Base-by-base conservation (phyloP, 495 filamentous ascomycete species). In the Penicillium subrubescens region DNA sequence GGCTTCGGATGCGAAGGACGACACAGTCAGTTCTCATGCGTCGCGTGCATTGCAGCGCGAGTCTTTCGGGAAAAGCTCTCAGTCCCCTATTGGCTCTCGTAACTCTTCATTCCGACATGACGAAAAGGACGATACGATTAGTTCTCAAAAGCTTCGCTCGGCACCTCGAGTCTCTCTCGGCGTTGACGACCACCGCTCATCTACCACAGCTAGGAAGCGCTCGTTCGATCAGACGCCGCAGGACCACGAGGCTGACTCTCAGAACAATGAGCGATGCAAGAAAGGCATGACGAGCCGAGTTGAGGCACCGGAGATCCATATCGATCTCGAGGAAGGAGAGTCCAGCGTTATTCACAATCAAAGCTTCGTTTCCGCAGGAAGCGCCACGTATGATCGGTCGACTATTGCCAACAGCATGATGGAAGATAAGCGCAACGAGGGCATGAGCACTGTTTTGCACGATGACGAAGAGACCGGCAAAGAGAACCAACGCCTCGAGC, bases 371-470 rank as follows among this genome's bases (percentile, higher is more conserved):
- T 73, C 75, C 10, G 60, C 54, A 35, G 34, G 59, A 0, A 69
- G 61, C 59, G 64, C 62, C 10, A 55, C 51, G 6, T 59, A 68
- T n/a, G 67, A 72, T 43, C 65, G 56, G 12, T 74, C 71, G 23
- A 59, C 67, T 5, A 72, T 74, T 12, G 74, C 59, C 37, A 77
- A 73, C 43, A 80, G 77, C 48, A 68, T 77, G 65, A 68, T 80
- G 59, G 79, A 82, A 50, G 77, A 79, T 37, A 79, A 66, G 35
- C 71, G 67, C 17, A 78, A 82, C 33, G 79, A 82, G 58, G 78
- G 77, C 21, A 80, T 82, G 78, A 81, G 78, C 61, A 79, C 79
- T 41, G 74, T 81, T 34, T 63, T 78, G 10, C 77, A 71, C 31
- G 75, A 72, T 19, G 67, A 73, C 25, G 67, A 73, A 10, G 66